phyloP scores from a whole-genome alignment of 192 early-diverging fungal genomes.

The Lunasporangiospora selenospora region DNA sequence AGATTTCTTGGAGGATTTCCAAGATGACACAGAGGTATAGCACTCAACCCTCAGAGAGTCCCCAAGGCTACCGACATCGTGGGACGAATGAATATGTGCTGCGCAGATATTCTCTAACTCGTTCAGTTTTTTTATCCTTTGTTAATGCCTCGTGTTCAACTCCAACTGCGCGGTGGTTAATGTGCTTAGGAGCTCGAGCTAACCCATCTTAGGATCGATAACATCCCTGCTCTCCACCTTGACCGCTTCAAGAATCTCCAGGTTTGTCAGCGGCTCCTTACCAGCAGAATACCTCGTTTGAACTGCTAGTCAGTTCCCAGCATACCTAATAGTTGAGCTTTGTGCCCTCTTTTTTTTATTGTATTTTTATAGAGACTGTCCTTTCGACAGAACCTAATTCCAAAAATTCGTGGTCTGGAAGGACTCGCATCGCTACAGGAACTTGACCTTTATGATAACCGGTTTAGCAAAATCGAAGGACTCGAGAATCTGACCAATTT shows the following conservation, averaged over 20 bases:
- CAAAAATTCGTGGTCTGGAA: slow-evolving; percentile 68
- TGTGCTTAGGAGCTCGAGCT: slow-evolving; percentile 68
- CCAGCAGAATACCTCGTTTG: too few species aligned
- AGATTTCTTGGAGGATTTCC: slow-evolving; percentile 58
- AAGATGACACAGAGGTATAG: slow-evolving; percentile 58
- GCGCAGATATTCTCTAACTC: too few species aligned
- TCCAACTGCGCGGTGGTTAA: too few species aligned
- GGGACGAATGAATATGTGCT: too few species aligned
- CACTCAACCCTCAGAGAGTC: too few species aligned
- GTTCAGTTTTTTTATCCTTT: too few species aligned
- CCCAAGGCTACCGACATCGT: too few species aligned
- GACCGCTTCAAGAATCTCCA: slow-evolving; percentile 70
- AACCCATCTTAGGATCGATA: slow-evolving; percentile 66
- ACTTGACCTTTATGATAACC: slow-evolving; percentile 97
- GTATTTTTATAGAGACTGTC: slow-evolving; percentile 66
- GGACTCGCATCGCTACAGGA: slow-evolving; percentile 68
- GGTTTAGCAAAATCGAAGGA: slow-evolving; percentile 75
- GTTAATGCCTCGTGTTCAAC: too few species aligned
- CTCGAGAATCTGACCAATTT: slow-evolving; percentile 66
- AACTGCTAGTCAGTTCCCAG: too few species aligned
- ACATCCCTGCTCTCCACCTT: slow-evolving; percentile 59
- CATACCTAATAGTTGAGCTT: too few species aligned
- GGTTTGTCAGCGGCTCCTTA: too few species aligned
- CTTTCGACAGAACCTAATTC: slow-evolving; percentile 85
- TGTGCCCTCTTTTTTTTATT: neutral